These are phyloP conservation scores for Coccomyxa sp. DNA, from an alignment of 139 green algal species.

Conservation along the genomic window DNA sequence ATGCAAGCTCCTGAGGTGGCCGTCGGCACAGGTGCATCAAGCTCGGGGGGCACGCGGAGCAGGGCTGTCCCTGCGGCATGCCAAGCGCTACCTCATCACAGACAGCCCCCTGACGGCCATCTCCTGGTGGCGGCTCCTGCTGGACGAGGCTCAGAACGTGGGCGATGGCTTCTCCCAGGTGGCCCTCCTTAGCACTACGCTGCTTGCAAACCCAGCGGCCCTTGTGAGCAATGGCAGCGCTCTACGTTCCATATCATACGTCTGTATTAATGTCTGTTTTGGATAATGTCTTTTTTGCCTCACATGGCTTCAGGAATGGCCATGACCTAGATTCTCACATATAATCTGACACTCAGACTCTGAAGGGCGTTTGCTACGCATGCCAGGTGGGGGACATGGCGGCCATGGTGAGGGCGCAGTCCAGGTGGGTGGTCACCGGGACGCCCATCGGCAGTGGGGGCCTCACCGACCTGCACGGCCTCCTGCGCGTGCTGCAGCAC, in stretches of 20 bases:
- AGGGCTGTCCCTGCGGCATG: constrained; percentile 29
- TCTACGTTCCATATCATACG: no score
- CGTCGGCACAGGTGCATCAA: constrained; percentile 12
- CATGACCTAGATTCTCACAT: no score
- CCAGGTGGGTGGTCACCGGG: constrained; percentile 69
- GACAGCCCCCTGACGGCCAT: constrained; percentile 47
- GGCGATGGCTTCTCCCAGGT: constrained; percentile 15
- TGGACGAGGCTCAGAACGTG: constrained; percentile 77
- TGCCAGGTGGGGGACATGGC: constrained; percentile 38
- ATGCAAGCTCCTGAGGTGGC: no score
- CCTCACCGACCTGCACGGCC: constrained; percentile 47
- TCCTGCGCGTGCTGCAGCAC: constrained; percentile 52
- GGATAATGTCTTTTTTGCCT: background rate
- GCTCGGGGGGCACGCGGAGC: background rate
- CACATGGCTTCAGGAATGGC: no score
- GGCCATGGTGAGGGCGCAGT: constrained; percentile 27
- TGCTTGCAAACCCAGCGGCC: background rate
- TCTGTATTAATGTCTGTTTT: background rate
- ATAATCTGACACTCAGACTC: no score
- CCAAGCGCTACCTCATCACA: constrained; percentile 58
- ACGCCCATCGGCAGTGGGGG: constrained; percentile 40
- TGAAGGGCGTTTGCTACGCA: no score
- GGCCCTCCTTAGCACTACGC: background rate
- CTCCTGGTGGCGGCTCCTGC: constrained; percentile 58
- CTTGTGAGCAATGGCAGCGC: no score